These are phyloP conservation scores for Butyriboletus loyo DNA, from an alignment of 768 basidiomycete genomes.

Conservation along the genomic window DNA sequence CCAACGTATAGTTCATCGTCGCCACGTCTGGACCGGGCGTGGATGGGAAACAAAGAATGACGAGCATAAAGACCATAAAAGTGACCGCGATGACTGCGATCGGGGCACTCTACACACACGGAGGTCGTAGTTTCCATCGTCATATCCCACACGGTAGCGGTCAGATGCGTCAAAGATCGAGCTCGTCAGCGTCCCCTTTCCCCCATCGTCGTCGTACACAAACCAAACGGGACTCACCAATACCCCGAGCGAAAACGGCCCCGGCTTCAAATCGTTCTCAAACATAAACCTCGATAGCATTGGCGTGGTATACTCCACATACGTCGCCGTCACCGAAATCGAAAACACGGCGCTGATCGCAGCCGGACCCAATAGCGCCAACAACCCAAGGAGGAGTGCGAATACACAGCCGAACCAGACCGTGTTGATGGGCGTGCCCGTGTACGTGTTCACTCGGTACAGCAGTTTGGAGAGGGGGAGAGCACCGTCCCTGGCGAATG, in stretches of 20 bases:
- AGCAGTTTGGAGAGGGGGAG: slow-evolving; percentile 53
- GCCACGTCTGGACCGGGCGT: slow-evolving; percentile 41
- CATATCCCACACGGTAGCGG: too few relatives aligned
- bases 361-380: slow-evolving; percentile 49
- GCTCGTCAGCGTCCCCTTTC: background rate
- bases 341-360: slow-evolving; percentile 59
- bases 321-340: slow-evolving; percentile 40
- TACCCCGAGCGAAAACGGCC: slow-evolving; percentile 43
- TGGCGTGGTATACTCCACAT: slow-evolving; percentile 44
- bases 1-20: slow-evolving; percentile 69
- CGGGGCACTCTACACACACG: slow-evolving; percentile 44
- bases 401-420: slow-evolving; percentile 49
- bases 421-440: slow-evolving; percentile 53
- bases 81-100: slow-evolving; percentile 50
- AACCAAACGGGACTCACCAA: slow-evolving; percentile 28
- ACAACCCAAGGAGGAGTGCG: slow-evolving; percentile 47
- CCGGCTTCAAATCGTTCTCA: slow-evolving; percentile 42
- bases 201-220: background rate
- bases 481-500: slow-evolving; percentile 56
- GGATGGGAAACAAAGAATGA: slow-evolving; percentile 62
- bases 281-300: slow-evolving; percentile 49
- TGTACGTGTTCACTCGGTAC: slow-evolving; percentile 49
- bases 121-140: too few relatives aligned
- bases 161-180: background rate
- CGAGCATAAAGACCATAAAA: slow-evolving; percentile 63